Percentiles rank a stretch among this genome's conserved stretches.
Conservation (phyloP, 192 early-diverging fungal species). For the Mortierella claussenii region DNA sequence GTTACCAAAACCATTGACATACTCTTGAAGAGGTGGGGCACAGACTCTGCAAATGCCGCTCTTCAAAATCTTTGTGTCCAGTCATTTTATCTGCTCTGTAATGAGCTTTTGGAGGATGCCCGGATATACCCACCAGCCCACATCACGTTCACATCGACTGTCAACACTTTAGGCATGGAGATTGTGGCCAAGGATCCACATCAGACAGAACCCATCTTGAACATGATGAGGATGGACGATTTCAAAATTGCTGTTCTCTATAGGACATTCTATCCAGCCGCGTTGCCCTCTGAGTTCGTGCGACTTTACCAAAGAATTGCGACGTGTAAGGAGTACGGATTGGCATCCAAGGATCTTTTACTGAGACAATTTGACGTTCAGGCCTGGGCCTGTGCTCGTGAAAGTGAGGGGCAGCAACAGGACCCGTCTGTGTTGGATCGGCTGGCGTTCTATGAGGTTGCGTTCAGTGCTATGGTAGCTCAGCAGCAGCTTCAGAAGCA, state of each 20-base stretch:
- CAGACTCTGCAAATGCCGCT: neutral
- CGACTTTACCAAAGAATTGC: conserved; percentile 41
- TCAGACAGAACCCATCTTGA: conserved; percentile 39
- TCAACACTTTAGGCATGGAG: conserved; percentile 30
- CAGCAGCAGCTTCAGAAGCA: conserved; percentile 48
- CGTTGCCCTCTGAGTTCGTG: conserved; percentile 37
- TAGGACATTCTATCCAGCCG: conserved; percentile 48
- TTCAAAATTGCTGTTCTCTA: conserved; percentile 29
- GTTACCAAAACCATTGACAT: conserved; percentile 7
- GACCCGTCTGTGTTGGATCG: conserved; percentile 25
- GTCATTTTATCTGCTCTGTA: conserved; percentile 33
- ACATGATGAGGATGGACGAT: conserved; percentile 44
- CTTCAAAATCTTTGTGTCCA: conserved; percentile 19
- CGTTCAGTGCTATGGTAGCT: conserved; percentile 45
- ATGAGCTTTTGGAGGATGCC: conserved; percentile 37
- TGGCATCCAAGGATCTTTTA: conserved; percentile 33
- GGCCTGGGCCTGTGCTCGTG: conserved; percentile 26
- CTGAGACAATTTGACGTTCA: conserved; percentile 50
- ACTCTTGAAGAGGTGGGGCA: neutral
- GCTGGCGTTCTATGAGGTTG: conserved; percentile 39
- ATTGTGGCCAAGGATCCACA: conserved; percentile 36
- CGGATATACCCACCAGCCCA: conserved; percentile 29
- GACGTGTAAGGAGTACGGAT: conserved; percentile 32
- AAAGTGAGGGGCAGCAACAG: neutral
- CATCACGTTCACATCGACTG: conserved; percentile 27